A percentile compares a stretch with the other conserved stretches of the same genome.
Evolutionary conservation across 202 grass and related monocot genomes (phyloP).

Genomic region (Brachypodium distachyon): DNA sequence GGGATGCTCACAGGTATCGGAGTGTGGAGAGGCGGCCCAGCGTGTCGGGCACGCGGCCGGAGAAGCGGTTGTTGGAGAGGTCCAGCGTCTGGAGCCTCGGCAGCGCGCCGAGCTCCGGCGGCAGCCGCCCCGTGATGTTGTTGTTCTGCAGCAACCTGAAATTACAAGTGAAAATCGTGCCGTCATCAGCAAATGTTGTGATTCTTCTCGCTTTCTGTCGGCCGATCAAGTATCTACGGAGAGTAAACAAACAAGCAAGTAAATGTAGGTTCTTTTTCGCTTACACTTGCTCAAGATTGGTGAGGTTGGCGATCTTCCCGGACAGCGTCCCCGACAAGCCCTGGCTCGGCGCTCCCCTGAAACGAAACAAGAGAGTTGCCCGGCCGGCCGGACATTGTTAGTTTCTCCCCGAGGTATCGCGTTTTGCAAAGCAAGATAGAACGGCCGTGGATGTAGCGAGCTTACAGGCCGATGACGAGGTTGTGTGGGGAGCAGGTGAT

Average conservation of each 20-base stretch:
- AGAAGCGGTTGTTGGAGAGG: slow-evolving; percentile 93
- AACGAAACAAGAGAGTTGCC: not conserved
- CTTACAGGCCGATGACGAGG: slow-evolving; percentile 90
- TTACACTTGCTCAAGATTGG: slow-evolving; percentile 95
- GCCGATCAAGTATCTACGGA: not conserved
- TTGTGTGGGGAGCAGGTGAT: slow-evolving; percentile 90
- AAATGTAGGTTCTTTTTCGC: not conserved
- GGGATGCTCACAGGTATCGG: slow-evolving; percentile 59
- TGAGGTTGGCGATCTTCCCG: slow-evolving; percentile 68
- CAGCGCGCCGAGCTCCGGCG: slow-evolving; percentile 67
- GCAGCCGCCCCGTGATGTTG: slow-evolving; percentile 82
- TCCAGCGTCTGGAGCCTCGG: slow-evolving; percentile 79
- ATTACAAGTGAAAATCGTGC: not conserved
- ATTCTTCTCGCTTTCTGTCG: not conserved
- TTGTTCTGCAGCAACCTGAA: slow-evolving; percentile 93
- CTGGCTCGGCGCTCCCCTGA: slow-evolving; percentile 91
- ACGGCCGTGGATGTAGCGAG: too few species aligned
- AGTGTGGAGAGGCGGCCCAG: slow-evolving; percentile 62
- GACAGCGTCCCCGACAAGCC: slow-evolving; percentile 76
- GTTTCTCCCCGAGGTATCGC: not conserved
- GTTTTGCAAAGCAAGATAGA: not conserved
- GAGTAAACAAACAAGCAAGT: not conserved
- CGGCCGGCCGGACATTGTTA: not conserved
- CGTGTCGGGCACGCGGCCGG: slow-evolving; percentile 54
- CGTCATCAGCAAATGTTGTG: not conserved